Base-by-base conservation (phyloP, 2,329 filamentous ascomycete species). In the Aspergillus sp. region DNA sequence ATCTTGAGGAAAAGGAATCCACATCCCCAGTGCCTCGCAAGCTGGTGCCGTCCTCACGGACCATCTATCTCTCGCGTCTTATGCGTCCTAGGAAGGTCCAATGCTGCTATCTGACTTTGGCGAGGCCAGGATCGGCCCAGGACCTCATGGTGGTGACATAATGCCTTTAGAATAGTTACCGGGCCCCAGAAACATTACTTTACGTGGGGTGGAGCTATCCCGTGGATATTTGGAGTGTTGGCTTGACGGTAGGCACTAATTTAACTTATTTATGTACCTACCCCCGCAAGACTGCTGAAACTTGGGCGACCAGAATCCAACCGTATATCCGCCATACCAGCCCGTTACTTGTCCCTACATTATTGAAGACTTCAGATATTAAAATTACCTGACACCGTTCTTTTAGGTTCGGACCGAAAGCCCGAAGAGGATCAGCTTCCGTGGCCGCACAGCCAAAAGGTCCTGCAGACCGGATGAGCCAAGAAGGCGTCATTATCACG, bases 11-110 rank as follows among this genome's bases (percentile, higher is more conserved):
- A 41, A 65, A 55, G 4, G 75, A 78, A 60, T 64, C 63, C 19
- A 60, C 31, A 13, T 62, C 57, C 62, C 75, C 63, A 54, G 67
- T 70, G 2, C 73, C 79, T 4, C 71, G 80, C 4, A 84, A 83
- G 58, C 49, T 68, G 17, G 46, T 79, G 1, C 67, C 64, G 8
- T 70, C 72, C 23, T 65, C 64, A n/a, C 61, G 71, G n/a, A 78
- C 76, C 13, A 68, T 76, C 22, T 69, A 75, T 62, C 69, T 61
- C 57, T 74, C 65, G 66, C 66, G 59, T 60, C 62, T 66, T 59
- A 73, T 64, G 48, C 54, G n/a, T 38, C 68, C 63, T 19, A 68
- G 66, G 66, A 65, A 54, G 78, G 78, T 30, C 71, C 58, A 51
- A 66, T 65, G 65, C 48, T 64, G 34, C 56, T 76, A 6, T 73